phyloP scores from a whole-genome alignment of 257 asterid genomes.

The Penstemon barbatus region DNA sequence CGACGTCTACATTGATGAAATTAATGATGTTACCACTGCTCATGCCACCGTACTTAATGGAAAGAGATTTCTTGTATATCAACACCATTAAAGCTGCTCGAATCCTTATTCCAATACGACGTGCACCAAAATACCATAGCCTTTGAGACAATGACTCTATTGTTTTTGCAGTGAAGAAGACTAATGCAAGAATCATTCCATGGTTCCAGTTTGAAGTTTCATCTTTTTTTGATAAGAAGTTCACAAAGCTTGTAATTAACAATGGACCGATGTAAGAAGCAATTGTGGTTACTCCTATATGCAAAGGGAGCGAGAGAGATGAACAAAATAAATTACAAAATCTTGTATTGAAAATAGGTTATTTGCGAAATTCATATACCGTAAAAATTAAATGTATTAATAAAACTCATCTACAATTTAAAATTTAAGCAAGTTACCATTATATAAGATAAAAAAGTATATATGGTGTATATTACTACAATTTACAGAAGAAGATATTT shows the following conservation, averaged over 20 bases:
- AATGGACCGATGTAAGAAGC: conserved; percentile 82
- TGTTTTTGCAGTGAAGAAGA: conserved; percentile 73
- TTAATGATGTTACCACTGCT: conserved; percentile 60
- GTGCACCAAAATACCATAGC: conserved; percentile 92
- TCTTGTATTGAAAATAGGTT: neutral
- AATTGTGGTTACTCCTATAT: conserved; percentile 66
- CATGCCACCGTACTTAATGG: conserved; percentile 40
- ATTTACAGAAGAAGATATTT: too few relatives aligned
- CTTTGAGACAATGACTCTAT: conserved; percentile 83
- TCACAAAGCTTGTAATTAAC: conserved; percentile 74
- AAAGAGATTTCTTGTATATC: conserved; percentile 12
- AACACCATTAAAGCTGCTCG: conserved; percentile 70
- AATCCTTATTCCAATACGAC: conserved; percentile 63
- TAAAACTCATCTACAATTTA: too few relatives aligned
- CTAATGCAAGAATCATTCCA: conserved; percentile 61
- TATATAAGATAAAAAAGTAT: too few relatives aligned
- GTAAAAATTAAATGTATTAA: too few relatives aligned
- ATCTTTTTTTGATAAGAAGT: conserved; percentile 55
- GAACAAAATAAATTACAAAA: neutral
- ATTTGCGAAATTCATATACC: too few relatives aligned
- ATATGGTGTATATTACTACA: too few relatives aligned
- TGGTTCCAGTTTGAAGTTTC: conserved; percentile 46
- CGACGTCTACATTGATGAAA: conserved; percentile 57
- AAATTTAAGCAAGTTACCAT: too few relatives aligned
- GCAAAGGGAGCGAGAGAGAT: neutral